These are phyloP conservation scores for Exsudoporus frostii DNA, from an alignment of 768 basidiomycete genomes.

Conservation along the genomic window DNA sequence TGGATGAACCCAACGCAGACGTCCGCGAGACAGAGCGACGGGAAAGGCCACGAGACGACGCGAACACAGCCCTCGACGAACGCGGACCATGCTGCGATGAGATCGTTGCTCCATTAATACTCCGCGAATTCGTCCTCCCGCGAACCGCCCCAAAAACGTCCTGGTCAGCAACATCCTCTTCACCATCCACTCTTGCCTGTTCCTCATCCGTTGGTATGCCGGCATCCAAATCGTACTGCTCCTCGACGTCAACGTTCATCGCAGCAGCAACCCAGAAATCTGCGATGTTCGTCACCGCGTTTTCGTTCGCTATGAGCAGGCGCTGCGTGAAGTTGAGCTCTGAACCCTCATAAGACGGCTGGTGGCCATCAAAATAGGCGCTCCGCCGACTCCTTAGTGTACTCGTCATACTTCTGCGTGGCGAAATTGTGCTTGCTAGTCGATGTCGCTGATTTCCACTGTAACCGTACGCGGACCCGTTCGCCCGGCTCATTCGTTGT, in stretches of 20 bases:
- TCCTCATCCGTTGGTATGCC: slow-evolving; percentile 24
- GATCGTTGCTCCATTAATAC: slow-evolving; percentile 15
- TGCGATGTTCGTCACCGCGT: slow-evolving; percentile 90
- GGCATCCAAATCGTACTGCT: slow-evolving; percentile 56
- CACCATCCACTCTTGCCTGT: slow-evolving; percentile 38
- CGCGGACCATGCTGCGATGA: slow-evolving; percentile 21
- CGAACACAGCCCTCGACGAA: slow-evolving; percentile 25
- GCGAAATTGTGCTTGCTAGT: slow-evolving; percentile 46
- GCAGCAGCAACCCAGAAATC: slow-evolving; percentile 98
- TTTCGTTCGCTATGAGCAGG: slow-evolving; percentile 89
- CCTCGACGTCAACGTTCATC: slow-evolving; percentile 90
- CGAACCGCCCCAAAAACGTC: slow-evolving; percentile 23
- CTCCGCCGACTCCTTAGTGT: slow-evolving; percentile 50
- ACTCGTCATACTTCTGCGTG: slow-evolving; percentile 53
- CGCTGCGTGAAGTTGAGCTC: slow-evolving; percentile 88
- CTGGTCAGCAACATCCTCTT: slow-evolving; percentile 38
- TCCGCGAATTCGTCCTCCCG: slow-evolving; percentile 17
- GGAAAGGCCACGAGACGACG: slow-evolving; percentile 28
- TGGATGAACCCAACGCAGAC: slow-evolving; percentile 33
- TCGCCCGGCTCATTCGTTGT: slow-evolving; percentile 51
- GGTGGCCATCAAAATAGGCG: slow-evolving; percentile 41
- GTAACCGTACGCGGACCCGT: slow-evolving; percentile 83
- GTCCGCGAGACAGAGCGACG: slow-evolving; percentile 31
- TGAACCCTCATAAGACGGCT: slow-evolving; percentile 39
- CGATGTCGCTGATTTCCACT: slow-evolving; percentile 51